phyloP scores from a whole-genome alignment of 306 rosid species.

The Hippophae gyantsensis region DNA sequence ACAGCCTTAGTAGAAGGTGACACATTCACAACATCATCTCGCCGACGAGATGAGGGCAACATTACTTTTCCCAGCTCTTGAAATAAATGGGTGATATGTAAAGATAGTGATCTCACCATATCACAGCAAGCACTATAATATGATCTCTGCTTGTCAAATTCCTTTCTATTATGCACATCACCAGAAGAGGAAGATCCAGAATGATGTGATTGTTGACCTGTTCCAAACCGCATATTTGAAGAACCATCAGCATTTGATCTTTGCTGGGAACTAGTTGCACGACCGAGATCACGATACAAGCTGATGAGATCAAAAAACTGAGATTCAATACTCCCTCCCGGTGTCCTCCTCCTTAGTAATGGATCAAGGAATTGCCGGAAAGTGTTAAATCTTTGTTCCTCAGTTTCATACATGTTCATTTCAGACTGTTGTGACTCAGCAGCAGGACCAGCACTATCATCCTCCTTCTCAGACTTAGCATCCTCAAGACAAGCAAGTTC shows the following conservation, averaged over 20 bases:
- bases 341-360: conserved; percentile 61
- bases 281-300: conserved; percentile 85
- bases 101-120: conserved; percentile 84
- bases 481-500: conserved; percentile 85
- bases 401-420: conserved; percentile 53
- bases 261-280: conserved; percentile 54
- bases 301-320: conserved; percentile 85
- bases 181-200: conserved; percentile 49
- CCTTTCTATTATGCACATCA: conserved; percentile 48
- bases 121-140: conserved; percentile 72
- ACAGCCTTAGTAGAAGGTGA: conserved; percentile 75
- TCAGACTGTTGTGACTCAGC: conserved; percentile 64
- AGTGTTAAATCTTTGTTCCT: conserved; percentile 80
- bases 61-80: conserved; percentile 91
- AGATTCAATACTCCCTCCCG: conserved; percentile 95
- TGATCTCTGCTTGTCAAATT: conserved; percentile 57
- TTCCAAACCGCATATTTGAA: conserved; percentile 41
- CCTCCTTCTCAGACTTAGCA: conserved; percentile 58
- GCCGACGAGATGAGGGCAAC: conserved; percentile 88
- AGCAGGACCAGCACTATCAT: conserved; percentile 47
- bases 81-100: conserved; percentile 81
- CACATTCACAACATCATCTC: conserved; percentile 70
- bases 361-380: conserved; percentile 94
- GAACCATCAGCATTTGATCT: conserved; percentile 47
- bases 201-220: conserved; percentile 33